These are phyloP conservation scores for Diutina neorugosa DNA, from an alignment of 1,139 yeast species.

Conservation along the genomic window DNA sequence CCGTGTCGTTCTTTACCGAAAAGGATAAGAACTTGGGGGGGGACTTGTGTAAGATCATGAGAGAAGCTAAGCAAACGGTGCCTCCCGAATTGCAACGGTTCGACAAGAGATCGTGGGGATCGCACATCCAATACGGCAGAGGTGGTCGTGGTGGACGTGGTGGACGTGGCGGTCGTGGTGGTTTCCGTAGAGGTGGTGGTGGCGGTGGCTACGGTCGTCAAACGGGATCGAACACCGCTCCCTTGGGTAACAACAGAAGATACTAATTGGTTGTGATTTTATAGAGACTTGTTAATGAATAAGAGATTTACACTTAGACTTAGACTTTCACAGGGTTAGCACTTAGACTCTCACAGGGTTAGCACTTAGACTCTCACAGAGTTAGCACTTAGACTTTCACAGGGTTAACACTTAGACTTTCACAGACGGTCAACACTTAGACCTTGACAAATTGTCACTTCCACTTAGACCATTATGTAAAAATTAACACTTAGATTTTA, in stretches of 20 bases:
- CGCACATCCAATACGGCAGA: slow-evolving; percentile 43
- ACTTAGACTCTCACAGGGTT: too few species aligned
- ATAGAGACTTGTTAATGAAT: background rate
- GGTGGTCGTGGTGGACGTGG: slow-evolving; percentile 38
- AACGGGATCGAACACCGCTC: slow-evolving; percentile 15
- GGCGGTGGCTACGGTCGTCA: slow-evolving; percentile 26
- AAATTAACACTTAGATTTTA: too few species aligned
- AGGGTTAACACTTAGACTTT: too few species aligned
- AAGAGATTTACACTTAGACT: too few species aligned
- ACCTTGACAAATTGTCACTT: too few species aligned
- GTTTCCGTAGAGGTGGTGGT: slow-evolving; percentile 35
- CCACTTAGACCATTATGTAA: too few species aligned
- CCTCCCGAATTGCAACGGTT: slow-evolving; percentile 51
- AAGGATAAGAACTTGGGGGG: slow-evolving; percentile 83
- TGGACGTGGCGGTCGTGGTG: slow-evolving; percentile 18
- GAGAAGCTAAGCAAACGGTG: slow-evolving; percentile 89
- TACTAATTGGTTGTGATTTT: slow-evolving; percentile 8
- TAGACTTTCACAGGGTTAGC: too few species aligned
- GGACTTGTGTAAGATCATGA: slow-evolving; percentile 78
- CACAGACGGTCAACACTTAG: too few species aligned
- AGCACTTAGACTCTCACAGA: too few species aligned
- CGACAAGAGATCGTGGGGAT: slow-evolving; percentile 42
- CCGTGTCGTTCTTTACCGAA: slow-evolving; percentile 87
- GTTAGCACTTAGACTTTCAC: too few species aligned
- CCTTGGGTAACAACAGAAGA: slow-evolving; percentile 16